A percentile compares a stretch with the other conserved stretches of the same genome.
These are phyloP conservation scores for Macrocystidia cucumis DNA, from an alignment of 1,284 basidiomycete genomes.

Conservation along the genomic window DNA sequence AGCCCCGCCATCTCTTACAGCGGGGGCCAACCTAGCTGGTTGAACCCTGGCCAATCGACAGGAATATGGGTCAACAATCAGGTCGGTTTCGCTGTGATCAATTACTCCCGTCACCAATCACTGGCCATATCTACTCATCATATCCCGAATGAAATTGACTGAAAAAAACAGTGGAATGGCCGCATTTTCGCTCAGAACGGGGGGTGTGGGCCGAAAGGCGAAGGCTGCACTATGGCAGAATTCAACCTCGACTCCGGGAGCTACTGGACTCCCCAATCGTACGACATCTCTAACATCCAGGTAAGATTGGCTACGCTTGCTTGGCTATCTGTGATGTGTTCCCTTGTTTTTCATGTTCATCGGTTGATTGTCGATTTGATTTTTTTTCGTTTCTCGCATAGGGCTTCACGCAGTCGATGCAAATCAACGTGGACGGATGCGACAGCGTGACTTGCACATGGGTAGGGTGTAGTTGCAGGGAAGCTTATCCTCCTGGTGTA, in stretches of 20 bases:
- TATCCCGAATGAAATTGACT: no score
- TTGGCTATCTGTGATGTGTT: neutral
- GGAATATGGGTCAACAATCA: constrained; percentile 21
- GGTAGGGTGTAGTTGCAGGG: constrained; percentile 25
- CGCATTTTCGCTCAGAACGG: constrained; percentile 29
- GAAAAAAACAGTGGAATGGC: constrained; percentile 32
- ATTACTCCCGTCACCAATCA: neutral
- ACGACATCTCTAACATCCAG: constrained; percentile 35
- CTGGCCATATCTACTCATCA: neutral
- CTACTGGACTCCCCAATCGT: constrained; percentile 26
- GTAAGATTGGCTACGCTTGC: neutral
- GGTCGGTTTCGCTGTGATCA: constrained; percentile 11
- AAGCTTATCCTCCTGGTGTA: constrained; percentile 28
- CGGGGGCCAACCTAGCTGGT: constrained; percentile 22
- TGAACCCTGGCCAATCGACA: constrained; percentile 18
- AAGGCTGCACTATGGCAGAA: constrained; percentile 28
- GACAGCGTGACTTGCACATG: constrained; percentile 30
- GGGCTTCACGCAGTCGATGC: constrained; percentile 31
- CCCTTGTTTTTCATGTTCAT: neutral
- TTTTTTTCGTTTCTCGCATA: no score
- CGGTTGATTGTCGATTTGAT: no score
- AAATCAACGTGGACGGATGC: constrained; percentile 26
- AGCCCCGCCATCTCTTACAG: constrained; percentile 25
- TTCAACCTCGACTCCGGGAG: constrained; percentile 31
- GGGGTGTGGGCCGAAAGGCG: constrained; percentile 24